Base-by-base conservation (phyloP, 129 eudicot genomes). In the Pseudognaphalium luteoalbum region DNA sequence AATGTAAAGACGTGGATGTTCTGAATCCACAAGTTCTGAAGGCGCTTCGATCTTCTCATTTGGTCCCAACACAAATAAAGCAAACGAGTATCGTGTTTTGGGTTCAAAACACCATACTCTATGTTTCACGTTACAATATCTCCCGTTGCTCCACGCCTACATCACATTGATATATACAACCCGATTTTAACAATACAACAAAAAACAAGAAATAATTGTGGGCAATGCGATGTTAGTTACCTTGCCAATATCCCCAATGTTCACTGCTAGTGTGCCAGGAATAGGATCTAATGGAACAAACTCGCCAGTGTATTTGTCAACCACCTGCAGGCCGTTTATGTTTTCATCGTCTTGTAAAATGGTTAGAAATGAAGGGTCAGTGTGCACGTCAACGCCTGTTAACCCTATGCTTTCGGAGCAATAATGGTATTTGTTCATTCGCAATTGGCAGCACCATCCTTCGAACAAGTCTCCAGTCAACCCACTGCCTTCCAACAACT, bases 31-130 rank as follows among this genome's bases (percentile, higher is more conserved):
- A 7, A 56, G 10, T 56, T 56, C 61, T 0, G 28, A 56, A 16
- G 61, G 61, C 22, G 61, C 61, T 56, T 56, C 61, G 3, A 56
- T 10, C 22, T 56, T 6, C 61, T 56, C 22, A 6, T 56, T n/a
- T 20, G 61, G 61, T 16, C 61, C 61, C 61, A 56, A 56, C 20
- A 56, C 61, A 56, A 56, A 56, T 56, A 56, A 15, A 56, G 61
- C 61, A n/a, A 56, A n/a, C 10, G 61, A 56, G 25, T 56, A 56
- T n/a, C 61, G 28, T 56, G 61, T 56, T 56, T 56, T 56, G 61
- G 61, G 22, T 56, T 56, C 61, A 56, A 56, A 56, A 56, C 61
- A 56, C 61, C 61, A 56, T 7, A 56, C 61, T 56, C 61, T 56
- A 56, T 56, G 61, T 56, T 56, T 56, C 28, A 20, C 61, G 22